Conservation (phyloP, 345 rosid species). For the Luvunga scandens region DNA sequence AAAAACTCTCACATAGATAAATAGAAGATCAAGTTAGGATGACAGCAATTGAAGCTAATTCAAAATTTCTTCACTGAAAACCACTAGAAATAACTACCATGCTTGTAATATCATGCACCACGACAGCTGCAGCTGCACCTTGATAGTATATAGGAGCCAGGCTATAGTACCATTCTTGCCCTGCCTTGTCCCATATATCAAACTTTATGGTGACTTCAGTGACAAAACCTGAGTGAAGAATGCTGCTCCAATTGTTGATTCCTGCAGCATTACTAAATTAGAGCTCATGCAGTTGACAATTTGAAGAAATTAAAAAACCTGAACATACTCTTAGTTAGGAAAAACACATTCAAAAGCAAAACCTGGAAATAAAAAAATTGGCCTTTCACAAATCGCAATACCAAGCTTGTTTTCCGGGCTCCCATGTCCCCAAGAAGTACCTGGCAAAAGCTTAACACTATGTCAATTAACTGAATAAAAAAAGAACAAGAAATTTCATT, state of each 20-base stretch:
- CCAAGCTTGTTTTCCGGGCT: constrained; percentile 76
- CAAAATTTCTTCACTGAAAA: not conserved
- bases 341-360: not conserved
- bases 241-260: constrained; percentile 82
- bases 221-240: constrained; percentile 79
- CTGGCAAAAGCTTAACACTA: constrained; percentile 26
- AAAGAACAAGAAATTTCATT: not conserved
- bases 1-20: not conserved
- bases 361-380: constrained; percentile 79
- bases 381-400: constrained; percentile 72
- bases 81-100: constrained; percentile 33
- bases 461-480: not conserved
- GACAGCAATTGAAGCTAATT: not conserved
- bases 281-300: not conserved
- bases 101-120: constrained; percentile 75
- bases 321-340: not conserved
- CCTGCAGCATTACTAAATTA: constrained; percentile 35
- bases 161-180: constrained; percentile 82
- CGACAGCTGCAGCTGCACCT: constrained; percentile 83
- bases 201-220: constrained; percentile 61
- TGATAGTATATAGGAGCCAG: constrained; percentile 89
- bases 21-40: not conserved
- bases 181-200: constrained; percentile 88
- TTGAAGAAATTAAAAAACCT: not conserved
- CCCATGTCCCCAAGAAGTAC: constrained; percentile 89